Conservation (phyloP, 257 asterid genomes). For the Nicotiana obtusifolia region DNA sequence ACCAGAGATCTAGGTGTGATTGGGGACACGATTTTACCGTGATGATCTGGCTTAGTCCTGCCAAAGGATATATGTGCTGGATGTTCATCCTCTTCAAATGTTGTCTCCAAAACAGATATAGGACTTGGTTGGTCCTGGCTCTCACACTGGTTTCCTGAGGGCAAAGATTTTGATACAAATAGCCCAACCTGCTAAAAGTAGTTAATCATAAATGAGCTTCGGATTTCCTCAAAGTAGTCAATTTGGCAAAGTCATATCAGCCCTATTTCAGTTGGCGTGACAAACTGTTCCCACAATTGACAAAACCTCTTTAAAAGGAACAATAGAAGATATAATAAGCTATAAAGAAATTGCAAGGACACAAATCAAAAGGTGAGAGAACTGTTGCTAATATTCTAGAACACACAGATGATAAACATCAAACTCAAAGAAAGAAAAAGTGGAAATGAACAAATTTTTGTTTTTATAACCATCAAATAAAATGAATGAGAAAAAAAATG, state of each 20-base stretch:
- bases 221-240: not conserved
- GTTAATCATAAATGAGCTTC: not conserved
- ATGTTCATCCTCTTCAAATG: slow-evolving; percentile 60
- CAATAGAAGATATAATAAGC: not conserved
- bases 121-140: slow-evolving; percentile 93
- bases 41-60: slow-evolving; percentile 36
- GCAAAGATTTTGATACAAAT: slow-evolving; percentile 26
- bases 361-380: not conserved
- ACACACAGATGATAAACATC: not conserved
- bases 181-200: slow-evolving; percentile 42
- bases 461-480: not conserved
- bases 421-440: not conserved
- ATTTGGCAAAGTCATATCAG: not conserved
- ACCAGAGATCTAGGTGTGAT: not conserved
- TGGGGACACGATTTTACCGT: slow-evolving; percentile 32
- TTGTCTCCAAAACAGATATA: slow-evolving; percentile 67
- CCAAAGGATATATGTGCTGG: slow-evolving; percentile 32
- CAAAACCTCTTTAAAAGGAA: not conserved
- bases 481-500: not conserved
- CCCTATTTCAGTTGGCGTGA: not conserved
- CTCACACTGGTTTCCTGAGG: slow-evolving; percentile 47
- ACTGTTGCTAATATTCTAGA: not conserved
- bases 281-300: not conserved
- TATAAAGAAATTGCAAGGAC: not conserved
- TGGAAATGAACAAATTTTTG: not conserved